Evolutionary conservation across 78 protist species (phyloP).

Genomic region (Cavenderia fasciculata): DNA sequence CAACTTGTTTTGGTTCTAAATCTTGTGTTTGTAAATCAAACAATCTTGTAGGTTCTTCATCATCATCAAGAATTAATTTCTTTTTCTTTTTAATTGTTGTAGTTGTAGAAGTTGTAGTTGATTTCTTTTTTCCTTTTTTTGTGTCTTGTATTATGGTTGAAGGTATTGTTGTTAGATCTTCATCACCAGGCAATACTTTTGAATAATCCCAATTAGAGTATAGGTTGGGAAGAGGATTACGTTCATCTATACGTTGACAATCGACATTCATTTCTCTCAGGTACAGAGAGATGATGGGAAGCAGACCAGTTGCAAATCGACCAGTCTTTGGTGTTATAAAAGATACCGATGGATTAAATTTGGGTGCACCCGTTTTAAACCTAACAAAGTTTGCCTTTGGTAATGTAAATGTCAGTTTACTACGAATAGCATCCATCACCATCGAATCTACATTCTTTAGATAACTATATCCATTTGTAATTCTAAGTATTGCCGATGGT

Average conservation of each 20-base stretch:
- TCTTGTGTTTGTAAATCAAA: slow-evolving; percentile 6
- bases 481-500: not conserved
- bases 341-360: not conserved
- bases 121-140: not conserved
- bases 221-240: slow-evolving; percentile 36
- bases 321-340: slow-evolving; percentile 49
- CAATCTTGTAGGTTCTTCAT: not conserved
- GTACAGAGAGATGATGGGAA: slow-evolving; percentile 32
- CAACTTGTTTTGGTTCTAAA: slow-evolving; percentile 28
- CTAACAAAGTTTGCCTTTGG: not conserved
- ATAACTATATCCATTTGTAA: slow-evolving; percentile 2
- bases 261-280: not conserved
- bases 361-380: not conserved
- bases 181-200: not conserved
- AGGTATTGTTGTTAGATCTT: not conserved
- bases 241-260: not conserved
- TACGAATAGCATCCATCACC: not conserved
- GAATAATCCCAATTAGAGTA: slow-evolving; percentile 49
- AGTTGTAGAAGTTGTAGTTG: not conserved
- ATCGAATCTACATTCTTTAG: slow-evolving; percentile 22
- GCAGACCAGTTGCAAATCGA: slow-evolving; percentile 57
- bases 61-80: slow-evolving; percentile 1
- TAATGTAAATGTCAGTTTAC: not conserved
- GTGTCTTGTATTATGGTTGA: too few relatives aligned
- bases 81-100: not conserved